A percentile compares a stretch with the other conserved stretches of the same genome.
phyloP scores from a whole-genome alignment of 345 rosid species.

The Brassica rapa region DNA sequence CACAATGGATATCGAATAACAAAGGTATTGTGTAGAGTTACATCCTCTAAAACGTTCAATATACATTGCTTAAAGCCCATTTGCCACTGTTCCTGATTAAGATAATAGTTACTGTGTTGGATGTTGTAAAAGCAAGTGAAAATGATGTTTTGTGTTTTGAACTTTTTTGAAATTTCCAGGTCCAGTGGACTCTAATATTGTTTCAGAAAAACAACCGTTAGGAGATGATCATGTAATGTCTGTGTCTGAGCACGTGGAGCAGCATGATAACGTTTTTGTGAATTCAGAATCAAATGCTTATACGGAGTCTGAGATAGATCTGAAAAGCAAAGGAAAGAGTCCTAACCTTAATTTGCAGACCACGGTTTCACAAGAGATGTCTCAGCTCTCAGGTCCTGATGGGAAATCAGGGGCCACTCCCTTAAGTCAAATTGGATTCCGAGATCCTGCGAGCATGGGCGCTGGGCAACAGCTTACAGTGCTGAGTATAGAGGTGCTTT shows the following conservation, averaged over 20 bases:
- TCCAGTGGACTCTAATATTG: conserved; percentile 37
- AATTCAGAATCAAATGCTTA: conserved; percentile 38
- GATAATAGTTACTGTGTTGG: conserved; percentile 3
- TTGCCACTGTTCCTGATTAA: conserved; percentile 4
- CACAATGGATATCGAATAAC: conserved; percentile 52
- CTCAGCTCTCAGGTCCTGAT: conserved; percentile 92
- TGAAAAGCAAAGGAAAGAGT: conserved; percentile 45
- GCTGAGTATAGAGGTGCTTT: conserved; percentile 83
- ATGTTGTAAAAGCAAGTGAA: conserved; percentile 20
- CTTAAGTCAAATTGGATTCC: conserved; percentile 90
- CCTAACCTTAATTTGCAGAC: conserved; percentile 35
- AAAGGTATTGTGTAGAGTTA: conserved; percentile 51
- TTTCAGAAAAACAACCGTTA: conserved; percentile 38
- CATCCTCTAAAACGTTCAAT: conserved; percentile 47
- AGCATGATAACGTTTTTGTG: conserved; percentile 34
- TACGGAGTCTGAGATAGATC: conserved; percentile 27
- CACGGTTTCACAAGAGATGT: conserved; percentile 54
- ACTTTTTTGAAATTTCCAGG: conserved; percentile 40
- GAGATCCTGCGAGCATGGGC: conserved; percentile 94
- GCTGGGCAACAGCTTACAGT: conserved; percentile 91
- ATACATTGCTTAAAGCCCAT: conserved; percentile 16
- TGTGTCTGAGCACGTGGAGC: conserved; percentile 38
- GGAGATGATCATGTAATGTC: conserved; percentile 31
- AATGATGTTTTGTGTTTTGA: conserved; percentile 7
- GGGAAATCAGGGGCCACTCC: conserved; percentile 77